Evolutionary conservation across 202 grass and related monocot genomes (phyloP).

Genomic region (Zizania palustris): DNA sequence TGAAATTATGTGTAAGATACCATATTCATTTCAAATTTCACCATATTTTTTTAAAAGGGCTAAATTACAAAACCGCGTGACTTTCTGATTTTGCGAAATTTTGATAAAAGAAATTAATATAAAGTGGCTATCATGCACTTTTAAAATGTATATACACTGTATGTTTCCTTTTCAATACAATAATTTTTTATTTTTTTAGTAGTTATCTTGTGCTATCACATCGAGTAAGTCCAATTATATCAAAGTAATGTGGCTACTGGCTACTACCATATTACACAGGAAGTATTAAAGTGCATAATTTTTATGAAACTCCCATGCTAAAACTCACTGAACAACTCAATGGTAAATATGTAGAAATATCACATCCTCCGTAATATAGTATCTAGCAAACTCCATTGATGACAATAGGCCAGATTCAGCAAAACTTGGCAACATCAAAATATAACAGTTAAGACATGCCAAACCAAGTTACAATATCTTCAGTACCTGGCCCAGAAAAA

Average conservation of each 20-base stretch:
- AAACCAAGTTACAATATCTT: conserved; percentile 2
- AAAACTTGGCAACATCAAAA: neutral
- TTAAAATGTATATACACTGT: neutral
- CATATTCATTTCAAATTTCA: conserved; percentile 1
- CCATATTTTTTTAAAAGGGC: neutral
- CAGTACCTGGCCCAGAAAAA: neutral
- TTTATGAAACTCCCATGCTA: neutral
- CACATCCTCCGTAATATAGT: neutral
- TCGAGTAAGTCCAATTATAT: neutral
- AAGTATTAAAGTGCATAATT: neutral
- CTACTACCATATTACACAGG: neutral
- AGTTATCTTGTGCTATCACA: neutral
- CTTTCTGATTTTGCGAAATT: neutral
- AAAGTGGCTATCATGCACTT: neutral
- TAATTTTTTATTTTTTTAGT: neutral
- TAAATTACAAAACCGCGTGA: neutral
- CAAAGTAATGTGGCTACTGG: too few species aligned
- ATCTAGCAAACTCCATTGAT: neutral
- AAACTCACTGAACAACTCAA: neutral
- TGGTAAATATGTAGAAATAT: conserved; percentile 9
- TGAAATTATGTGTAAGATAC: neutral
- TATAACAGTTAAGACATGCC: neutral
- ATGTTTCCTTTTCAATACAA: neutral
- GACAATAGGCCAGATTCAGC: neutral
- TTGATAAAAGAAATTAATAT: neutral